Base-by-base conservation (phyloP, 805 yeast genomes). In the Pichia paraexigua region DNA sequence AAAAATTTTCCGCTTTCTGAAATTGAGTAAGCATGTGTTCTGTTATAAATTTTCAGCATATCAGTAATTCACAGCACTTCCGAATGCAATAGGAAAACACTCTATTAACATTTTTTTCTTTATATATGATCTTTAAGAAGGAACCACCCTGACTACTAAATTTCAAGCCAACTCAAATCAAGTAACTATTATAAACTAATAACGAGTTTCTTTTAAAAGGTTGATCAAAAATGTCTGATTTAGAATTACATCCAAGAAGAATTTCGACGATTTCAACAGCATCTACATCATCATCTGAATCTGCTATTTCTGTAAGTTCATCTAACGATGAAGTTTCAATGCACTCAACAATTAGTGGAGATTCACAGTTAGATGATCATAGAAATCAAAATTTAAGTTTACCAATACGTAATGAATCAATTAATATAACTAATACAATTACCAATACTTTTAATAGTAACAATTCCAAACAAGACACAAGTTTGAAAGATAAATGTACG, bases 301-400 rank as follows among this genome's bases (percentile, higher is more conserved):
- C 54, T 10, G 50, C 60, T 3, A 60, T 60, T 41, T 60, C 67
- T 7, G 60, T 59, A 20, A 61, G 60, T 17, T 65, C 69, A 2
- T 56, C 66, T n/a, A 56, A 62, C 25, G 69, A 66, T 37, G 67
- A 56, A 41, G 60, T 61, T 22, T 65, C 69, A 0, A 54, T 63
- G 24, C 68, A 66, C 42, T 68, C 72, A 18, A 59, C 63, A 22
- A 66, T 69, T 41, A 66, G 70, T 51, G 71, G 65, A 25, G 71
- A 67, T 46, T 63, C 69, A 7, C 59, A 58, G 28, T 53, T 69
- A 46, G 65, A 69, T 50, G 73, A 68, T 48, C 72, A 68, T 48
- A 62, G 72, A 53, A 52, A 67, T 39, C 72, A 68, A 49, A 59
- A 53, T 43, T 52, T 63, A 59, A 63, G 69, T 6, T 56, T 68